Conservation (phyloP, 306 rosid genomes). For the Prinsepia uniflora region DNA sequence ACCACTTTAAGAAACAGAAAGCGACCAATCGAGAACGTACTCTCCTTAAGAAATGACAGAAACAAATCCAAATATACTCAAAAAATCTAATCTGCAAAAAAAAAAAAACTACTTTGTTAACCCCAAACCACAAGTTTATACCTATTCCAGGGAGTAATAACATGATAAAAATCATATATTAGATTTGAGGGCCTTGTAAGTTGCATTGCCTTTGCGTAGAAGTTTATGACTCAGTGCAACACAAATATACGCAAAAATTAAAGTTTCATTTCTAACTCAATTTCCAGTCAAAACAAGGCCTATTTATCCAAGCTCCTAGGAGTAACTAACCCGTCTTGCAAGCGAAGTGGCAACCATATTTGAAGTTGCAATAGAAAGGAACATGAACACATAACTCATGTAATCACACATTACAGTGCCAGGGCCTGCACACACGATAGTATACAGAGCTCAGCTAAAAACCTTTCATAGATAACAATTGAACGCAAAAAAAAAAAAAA, state of each 20-base stretch:
- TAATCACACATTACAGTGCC: constrained; percentile 86
- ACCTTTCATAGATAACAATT: not conserved
- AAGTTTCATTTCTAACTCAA: not conserved
- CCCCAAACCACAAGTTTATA: not conserved
- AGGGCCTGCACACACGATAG: constrained; percentile 52
- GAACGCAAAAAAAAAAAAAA: not conserved
- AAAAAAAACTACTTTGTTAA: not conserved
- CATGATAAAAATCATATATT: not conserved
- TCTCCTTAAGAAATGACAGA: not conserved
- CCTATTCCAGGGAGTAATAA: not conserved
- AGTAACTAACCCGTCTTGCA: constrained; percentile 59
- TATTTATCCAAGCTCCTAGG: not conserved
- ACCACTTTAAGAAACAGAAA: not conserved
- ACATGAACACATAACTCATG: constrained; percentile 78
- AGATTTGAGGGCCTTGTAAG: not conserved
- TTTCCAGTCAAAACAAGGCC: not conserved
- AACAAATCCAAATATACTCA: not conserved
- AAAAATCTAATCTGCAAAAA: not conserved
- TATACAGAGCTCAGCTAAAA: not conserved
- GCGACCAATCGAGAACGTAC: not conserved
- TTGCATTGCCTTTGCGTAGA: not conserved
- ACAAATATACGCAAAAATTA: not conserved
- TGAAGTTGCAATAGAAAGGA: constrained; percentile 86
- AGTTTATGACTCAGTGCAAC: not conserved
- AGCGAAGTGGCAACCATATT: constrained; percentile 96